These are phyloP conservation scores for Castanea crenata DNA, from an alignment of 306 rosid genomes.

Conservation along the genomic window DNA sequence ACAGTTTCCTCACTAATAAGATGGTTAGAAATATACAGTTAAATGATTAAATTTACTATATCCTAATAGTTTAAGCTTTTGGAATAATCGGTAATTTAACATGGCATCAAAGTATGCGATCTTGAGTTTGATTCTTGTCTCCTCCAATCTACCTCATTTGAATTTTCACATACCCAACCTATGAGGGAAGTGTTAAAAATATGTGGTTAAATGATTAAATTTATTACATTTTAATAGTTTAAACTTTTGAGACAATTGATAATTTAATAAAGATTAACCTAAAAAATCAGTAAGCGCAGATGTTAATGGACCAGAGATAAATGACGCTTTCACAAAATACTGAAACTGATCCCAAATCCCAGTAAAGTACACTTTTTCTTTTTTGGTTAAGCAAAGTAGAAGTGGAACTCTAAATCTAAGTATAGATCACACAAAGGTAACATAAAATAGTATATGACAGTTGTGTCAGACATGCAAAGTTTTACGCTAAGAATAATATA, in stretches of 20 bases:
- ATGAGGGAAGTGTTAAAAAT: too few species aligned
- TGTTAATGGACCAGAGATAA: conserved; percentile 26
- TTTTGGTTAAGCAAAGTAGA: background rate
- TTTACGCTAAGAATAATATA: conserved; percentile 1
- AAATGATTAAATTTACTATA: too few species aligned
- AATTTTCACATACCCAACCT: too few species aligned
- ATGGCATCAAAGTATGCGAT: too few species aligned
- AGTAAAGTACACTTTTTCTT: conserved; percentile 12
- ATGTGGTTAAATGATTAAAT: too few species aligned
- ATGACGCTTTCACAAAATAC: conserved; percentile 10
- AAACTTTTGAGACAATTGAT: too few species aligned
- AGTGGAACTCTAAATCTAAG: conserved; percentile 27
- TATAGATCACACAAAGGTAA: conserved; percentile 32
- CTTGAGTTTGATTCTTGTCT: too few species aligned
- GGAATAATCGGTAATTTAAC: too few species aligned
- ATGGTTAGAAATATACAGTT: too few species aligned
- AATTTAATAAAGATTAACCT: background rate
- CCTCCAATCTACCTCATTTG: too few species aligned
- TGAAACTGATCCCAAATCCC: conserved; percentile 35
- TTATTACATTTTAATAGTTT: too few species aligned
- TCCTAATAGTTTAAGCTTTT: too few species aligned
- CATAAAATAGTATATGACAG: conserved; percentile 8
- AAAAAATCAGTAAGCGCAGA: background rate
- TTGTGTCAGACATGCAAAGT: conserved; percentile 27
- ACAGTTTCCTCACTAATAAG: conserved; percentile 16